Percentiles rank a stretch among this genome's conserved stretches.
Conservation (phyloP, 805 yeast species). For the Starmerella stellata region DNA sequence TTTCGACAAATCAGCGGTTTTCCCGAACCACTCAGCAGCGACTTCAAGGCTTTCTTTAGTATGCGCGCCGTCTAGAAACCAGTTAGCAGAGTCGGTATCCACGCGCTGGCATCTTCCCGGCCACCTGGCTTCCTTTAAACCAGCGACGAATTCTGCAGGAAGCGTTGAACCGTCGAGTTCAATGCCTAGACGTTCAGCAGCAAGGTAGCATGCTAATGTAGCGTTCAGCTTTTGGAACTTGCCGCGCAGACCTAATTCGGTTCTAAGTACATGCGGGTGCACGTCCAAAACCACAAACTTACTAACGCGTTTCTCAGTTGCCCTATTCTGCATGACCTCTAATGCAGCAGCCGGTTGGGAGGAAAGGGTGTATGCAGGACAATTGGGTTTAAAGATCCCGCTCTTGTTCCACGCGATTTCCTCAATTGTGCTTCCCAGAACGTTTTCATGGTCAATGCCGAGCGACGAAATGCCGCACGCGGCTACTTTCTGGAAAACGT, state of each 20-base stretch:
- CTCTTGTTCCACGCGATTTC: conserved; percentile 93
- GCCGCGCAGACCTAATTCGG: conserved; percentile 32
- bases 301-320: conserved; percentile 38
- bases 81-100: conserved; percentile 27
- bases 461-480: conserved; percentile 71
- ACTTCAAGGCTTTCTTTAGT: conserved; percentile 71
- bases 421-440: conserved; percentile 72
- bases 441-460: conserved; percentile 80
- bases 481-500: conserved; percentile 59
- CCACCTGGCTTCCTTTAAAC: conserved; percentile 34
- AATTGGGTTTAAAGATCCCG: conserved; percentile 63
- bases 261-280: conserved; percentile 24
- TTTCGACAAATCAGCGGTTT: conserved; percentile 16
- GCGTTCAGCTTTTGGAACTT: conserved; percentile 76
- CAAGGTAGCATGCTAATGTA: conserved; percentile 61
- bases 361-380: conserved; percentile 47
- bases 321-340: conserved; percentile 38
- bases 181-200: conserved; percentile 31
- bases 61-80: conserved; percentile 93
- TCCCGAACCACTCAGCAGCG: conserved; percentile 64
- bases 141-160: conserved; percentile 14
- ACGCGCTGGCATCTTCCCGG: conserved; percentile 89
- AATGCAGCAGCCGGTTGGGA: conserved; percentile 37
- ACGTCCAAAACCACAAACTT: conserved; percentile 34
- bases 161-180: conserved; percentile 11